Base-by-base conservation (phyloP, 306 rosid genomes). In the Parietaria judaica region DNA sequence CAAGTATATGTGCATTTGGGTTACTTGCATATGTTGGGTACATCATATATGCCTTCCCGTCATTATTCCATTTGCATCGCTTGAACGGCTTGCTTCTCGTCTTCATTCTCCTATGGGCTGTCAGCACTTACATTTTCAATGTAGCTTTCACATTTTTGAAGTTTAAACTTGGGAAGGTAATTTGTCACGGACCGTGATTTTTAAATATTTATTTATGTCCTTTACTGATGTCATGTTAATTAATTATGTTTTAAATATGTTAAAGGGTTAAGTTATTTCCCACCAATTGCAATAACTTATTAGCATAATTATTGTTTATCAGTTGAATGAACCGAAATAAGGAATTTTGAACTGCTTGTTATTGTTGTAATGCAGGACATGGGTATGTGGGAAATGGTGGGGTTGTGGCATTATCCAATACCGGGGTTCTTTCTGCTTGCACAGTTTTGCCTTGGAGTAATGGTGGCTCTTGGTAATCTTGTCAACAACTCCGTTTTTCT, bases 101-200 rank as follows among this genome's bases (percentile, higher is more conserved):
- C 80, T 94, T 94, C 95, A 94, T 94, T 79, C 99, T 94, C 80
- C 70, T 94, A 39, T 94, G 99, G 99, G 97, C 99, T 63, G 88
- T 81, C 72, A 88, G 99, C 90, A 94, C 99, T 66, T 94, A 94
- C 73, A 72, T 94, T 68, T 94, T 94, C 83, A 94, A 94, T 74
- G 90, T 94, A 66, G 94, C 95, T 51, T 94, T 86, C 74, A 36
- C 90, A 15, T 82, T 94, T 76, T 74, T 84, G 77, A 82, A 86
- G 66, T 73, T 72, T 83, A 86, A 86, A 83, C 89, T 81, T 15
- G 94, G 99, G 68, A 86, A 82, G 99, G 99, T 92, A 86, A 67
- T 66, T 52, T 67, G 31, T 23, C 31, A 23, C 31, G 31, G 31
- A 23, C 31, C 31, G 2, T 23, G 31, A 2, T 23, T 23, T 23